phyloP scores from a whole-genome alignment of 495 filamentous ascomycete genomes.

The Penicillium roqueforti region DNA sequence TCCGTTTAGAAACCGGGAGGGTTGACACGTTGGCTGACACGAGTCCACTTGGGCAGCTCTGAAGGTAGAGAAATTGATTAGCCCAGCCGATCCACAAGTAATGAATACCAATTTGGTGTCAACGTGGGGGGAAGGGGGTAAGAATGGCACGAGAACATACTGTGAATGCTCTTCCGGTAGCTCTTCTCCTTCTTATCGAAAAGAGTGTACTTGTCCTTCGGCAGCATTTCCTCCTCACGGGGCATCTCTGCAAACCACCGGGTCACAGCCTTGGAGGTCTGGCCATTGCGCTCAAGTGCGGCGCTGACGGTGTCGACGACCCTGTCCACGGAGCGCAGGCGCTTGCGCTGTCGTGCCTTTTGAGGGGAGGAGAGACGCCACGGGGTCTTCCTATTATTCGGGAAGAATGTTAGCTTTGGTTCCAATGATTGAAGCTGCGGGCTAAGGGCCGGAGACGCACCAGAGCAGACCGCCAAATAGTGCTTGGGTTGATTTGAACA shows the following conservation, averaged over 20 bases:
- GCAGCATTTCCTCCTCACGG: slow-evolving; percentile 90
- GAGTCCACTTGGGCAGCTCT: slow-evolving; percentile 96
- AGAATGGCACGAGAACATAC: slow-evolving; percentile 53
- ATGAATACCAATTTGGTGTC: neutral
- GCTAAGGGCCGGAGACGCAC: slow-evolving; percentile 39
- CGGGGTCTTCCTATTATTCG: slow-evolving; percentile 78
- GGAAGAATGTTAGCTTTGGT: slow-evolving; percentile 12
- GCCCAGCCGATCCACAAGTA: neutral
- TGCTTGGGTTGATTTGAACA: slow-evolving; percentile 72
- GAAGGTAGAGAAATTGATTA: slow-evolving; percentile 5
- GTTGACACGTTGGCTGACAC: slow-evolving; percentile 87
- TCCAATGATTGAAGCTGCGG: neutral
- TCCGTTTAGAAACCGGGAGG: slow-evolving; percentile 79
- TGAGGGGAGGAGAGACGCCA: slow-evolving; percentile 90
- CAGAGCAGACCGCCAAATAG: slow-evolving; percentile 80
- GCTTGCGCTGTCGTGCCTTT: slow-evolving; percentile 83
- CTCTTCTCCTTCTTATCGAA: slow-evolving; percentile 94
- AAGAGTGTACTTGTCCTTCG: slow-evolving; percentile 95
- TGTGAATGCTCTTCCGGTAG: slow-evolving; percentile 95
- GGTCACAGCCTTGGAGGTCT: slow-evolving; percentile 67
- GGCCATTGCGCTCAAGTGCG: slow-evolving; percentile 67
- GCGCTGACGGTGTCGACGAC: slow-evolving; percentile 72
- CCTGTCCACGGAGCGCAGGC: slow-evolving; percentile 78
- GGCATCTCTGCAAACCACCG: slow-evolving; percentile 95
- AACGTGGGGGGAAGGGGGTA: neutral